Percentiles rank a stretch among this genome's conserved stretches.
Evolutionary conservation across 352 stramenopile genomes (phyloP).

Genomic region (Phytophthora ohioensis): DNA sequence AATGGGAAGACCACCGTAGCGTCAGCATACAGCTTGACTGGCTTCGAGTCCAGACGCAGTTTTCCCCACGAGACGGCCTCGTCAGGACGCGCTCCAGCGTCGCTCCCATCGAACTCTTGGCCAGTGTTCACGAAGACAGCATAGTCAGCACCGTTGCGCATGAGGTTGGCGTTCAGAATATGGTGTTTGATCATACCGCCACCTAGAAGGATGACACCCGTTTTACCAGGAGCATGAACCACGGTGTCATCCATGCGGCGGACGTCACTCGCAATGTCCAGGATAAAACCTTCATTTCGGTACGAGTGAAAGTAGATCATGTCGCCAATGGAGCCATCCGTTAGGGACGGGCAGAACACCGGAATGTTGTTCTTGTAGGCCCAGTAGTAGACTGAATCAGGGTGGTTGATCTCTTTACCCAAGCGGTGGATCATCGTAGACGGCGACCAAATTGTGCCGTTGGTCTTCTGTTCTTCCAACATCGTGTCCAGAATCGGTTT

Average conservation of each 20-base stretch:
- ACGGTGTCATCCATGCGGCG: slow-evolving; percentile 98
- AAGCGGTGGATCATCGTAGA: slow-evolving; percentile 97
- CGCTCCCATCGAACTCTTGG: slow-evolving; percentile 98
- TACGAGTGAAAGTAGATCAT: slow-evolving; percentile 99
- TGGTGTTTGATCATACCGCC: slow-evolving; percentile 99
- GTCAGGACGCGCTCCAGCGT: slow-evolving; percentile 97
- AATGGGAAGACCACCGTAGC: slow-evolving; percentile 99
- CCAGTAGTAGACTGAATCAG: slow-evolving; percentile 99
- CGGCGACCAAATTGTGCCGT: slow-evolving; percentile 94
- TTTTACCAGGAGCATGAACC: slow-evolving; percentile 93
- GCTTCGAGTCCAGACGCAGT: slow-evolving; percentile 93
- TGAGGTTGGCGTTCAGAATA: slow-evolving; percentile 99
- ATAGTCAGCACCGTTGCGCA: slow-evolving; percentile 99
- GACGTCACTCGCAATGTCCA: slow-evolving; percentile 98
- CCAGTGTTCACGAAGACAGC: slow-evolving; percentile 99
- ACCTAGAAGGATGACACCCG: slow-evolving; percentile 98
- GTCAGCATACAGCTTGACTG: slow-evolving; percentile 98
- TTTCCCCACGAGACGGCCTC: slow-evolving; percentile 99
- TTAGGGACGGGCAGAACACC: slow-evolving; percentile 99
- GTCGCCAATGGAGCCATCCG: slow-evolving; percentile 99
- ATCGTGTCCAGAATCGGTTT: slow-evolving; percentile 97
- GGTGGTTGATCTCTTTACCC: slow-evolving; percentile 98
- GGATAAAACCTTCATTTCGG: slow-evolving; percentile 96
- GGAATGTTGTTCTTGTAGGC: slow-evolving; percentile 99
- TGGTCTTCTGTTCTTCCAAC: slow-evolving; percentile 97